These are phyloP conservation scores for Fraxinus sp. DNA, from an alignment of 305 asterid species.

Conservation along the genomic window DNA sequence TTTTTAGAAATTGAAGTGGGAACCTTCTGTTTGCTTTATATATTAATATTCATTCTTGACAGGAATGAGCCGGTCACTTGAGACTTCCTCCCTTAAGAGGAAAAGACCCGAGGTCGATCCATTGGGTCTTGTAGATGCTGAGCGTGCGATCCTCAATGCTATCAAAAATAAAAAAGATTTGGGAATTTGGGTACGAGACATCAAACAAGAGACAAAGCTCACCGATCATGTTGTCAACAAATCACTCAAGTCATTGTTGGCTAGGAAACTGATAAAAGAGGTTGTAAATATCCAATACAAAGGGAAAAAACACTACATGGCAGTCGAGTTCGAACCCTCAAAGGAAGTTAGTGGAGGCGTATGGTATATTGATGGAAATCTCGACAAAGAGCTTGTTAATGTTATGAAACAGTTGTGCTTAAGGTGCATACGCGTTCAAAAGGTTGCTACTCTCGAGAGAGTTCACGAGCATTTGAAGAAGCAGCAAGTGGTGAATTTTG, in stretches of 20 bases:
- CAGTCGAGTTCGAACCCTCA: constrained; percentile 57
- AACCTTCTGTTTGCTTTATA: background rate
- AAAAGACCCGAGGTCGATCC: constrained; percentile 41
- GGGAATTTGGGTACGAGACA: constrained; percentile 46
- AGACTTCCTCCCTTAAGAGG: constrained; percentile 32
- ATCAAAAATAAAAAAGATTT: constrained; percentile 39
- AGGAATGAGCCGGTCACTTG: constrained; percentile 37
- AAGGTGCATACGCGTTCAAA: constrained; percentile 21
- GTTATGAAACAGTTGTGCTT: constrained; percentile 33
- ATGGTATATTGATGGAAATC: constrained; percentile 49
- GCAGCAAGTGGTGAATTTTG: constrained; percentile 15
- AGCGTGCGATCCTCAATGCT: constrained; percentile 38
- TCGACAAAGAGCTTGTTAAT: constrained; percentile 42
- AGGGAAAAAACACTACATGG: constrained; percentile 50
- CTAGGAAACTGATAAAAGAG: constrained; percentile 43
- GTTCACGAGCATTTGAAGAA: constrained; percentile 33
- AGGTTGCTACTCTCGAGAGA: constrained; percentile 45
- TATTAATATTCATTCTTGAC: background rate
- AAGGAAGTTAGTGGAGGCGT: constrained; percentile 56
- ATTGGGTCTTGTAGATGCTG: constrained; percentile 37
- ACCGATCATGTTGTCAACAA: constrained; percentile 34
- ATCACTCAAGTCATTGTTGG: constrained; percentile 37
- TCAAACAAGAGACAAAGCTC: constrained; percentile 42
- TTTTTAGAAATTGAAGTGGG: background rate
- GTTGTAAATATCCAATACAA: constrained; percentile 54